Evolutionary conservation across 257 asterid genomes (phyloP).

Genomic region (Fraxinus anomala): DNA sequence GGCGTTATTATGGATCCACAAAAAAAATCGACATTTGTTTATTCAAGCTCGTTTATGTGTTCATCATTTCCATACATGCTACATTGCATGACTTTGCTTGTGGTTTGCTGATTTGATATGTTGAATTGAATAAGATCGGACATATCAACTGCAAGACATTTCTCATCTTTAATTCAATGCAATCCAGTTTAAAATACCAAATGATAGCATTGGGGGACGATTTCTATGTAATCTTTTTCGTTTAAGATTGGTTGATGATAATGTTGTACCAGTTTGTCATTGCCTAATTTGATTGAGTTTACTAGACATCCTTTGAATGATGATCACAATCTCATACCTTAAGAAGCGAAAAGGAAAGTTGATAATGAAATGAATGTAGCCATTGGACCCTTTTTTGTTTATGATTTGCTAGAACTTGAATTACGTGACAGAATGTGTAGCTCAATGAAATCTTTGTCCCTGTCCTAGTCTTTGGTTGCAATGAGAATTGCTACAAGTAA

Average conservation of each 20-base stretch:
- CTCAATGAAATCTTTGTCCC: no score
- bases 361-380: not conserved
- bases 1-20: no score
- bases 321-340: not conserved
- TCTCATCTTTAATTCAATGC: no score
- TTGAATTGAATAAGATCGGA: no score
- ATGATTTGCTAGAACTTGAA: not conserved
- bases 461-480: not conserved
- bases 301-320: not conserved
- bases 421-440: no score
- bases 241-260: not conserved
- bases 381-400: not conserved
- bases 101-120: no score
- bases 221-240: not conserved
- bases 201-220: not conserved
- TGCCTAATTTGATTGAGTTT: not conserved
- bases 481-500: not conserved
- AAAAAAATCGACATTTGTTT: no score
- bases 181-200: not conserved
- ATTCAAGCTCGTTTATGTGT: no score
- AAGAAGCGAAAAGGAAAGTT: not conserved
- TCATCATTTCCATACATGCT: no score
- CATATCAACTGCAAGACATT: no score
- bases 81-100: no score
- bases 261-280: not conserved